These are phyloP conservation scores for Saururus chinensis DNA, from an alignment of 164 flowering plant species.

Conservation along the genomic window DNA sequence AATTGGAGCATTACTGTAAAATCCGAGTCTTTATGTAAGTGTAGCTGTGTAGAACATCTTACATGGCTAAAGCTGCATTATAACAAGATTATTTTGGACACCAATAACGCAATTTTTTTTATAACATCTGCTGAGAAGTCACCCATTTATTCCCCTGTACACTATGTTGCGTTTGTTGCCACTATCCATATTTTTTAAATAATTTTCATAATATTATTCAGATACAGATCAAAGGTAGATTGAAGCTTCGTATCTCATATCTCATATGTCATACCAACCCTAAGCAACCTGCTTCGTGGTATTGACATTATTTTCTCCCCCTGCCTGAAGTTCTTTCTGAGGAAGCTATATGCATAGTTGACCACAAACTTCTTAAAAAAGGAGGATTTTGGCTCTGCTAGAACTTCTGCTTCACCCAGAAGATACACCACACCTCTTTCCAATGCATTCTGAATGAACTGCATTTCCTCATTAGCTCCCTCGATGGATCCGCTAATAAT, in stretches of 20 bases:
- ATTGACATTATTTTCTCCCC: conserved; percentile 41
- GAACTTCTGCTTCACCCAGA: conserved; percentile 62
- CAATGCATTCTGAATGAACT: conserved; percentile 39
- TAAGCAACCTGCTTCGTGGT: conserved; percentile 49
- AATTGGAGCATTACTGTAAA: too few species aligned
- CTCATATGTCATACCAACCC: conserved; percentile 81
- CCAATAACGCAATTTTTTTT: too few species aligned
- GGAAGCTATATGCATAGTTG: conserved; percentile 44
- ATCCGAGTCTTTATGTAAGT: too few species aligned
- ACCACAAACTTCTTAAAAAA: conserved; percentile 42
- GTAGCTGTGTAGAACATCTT: too few species aligned
- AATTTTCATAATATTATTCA: too few species aligned
- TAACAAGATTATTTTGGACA: too few species aligned
- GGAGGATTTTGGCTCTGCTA: conserved; percentile 41
- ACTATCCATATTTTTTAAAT: too few species aligned
- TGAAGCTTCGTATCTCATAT: conserved; percentile 12
- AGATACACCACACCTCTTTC: conserved; percentile 58
- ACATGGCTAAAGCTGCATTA: too few species aligned
- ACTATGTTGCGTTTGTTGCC: too few species aligned
- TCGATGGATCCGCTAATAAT: conserved; percentile 11
- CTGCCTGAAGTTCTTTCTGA: conserved; percentile 54
- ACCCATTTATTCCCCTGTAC: too few species aligned
- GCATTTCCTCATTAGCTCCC: conserved; percentile 40
- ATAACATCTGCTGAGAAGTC: too few species aligned
- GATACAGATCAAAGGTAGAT: not conserved